Evolutionary conservation across 2,329 filamentous ascomycete species (phyloP).

Genomic region (Fusarium sp.): DNA sequence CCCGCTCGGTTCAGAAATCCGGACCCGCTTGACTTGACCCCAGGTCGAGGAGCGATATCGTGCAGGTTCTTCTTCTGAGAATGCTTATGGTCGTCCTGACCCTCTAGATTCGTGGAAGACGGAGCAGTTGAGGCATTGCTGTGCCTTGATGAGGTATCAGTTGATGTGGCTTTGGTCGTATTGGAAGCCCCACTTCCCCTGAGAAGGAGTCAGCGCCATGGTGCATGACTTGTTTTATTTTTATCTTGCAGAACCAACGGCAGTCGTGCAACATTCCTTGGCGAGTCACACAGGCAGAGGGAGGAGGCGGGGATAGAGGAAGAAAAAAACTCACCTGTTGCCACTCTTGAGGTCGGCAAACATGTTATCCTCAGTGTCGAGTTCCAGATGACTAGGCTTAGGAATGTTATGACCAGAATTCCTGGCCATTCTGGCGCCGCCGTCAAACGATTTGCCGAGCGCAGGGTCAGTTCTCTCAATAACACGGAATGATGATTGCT

Average conservation of each 20-base stretch:
- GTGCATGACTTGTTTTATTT: conserved; percentile 46
- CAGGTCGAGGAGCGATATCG: conserved; percentile 52
- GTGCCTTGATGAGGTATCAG: conserved; percentile 70
- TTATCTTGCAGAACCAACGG: conserved; percentile 35
- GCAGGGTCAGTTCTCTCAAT: conserved; percentile 63
- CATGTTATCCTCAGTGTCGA: conserved; percentile 67
- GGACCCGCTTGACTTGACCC: conserved; percentile 60
- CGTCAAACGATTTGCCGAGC: conserved; percentile 61
- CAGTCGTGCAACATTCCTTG: conserved; percentile 32
- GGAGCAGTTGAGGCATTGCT: conserved; percentile 72
- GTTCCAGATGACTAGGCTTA: conserved; percentile 52
- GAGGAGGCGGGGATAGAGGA: conserved; percentile 13
- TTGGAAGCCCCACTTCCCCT: conserved; percentile 71
- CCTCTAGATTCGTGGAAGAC: conserved; percentile 61
- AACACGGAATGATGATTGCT: conserved; percentile 67
- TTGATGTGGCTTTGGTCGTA: conserved; percentile 68
- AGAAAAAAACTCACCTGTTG: conserved; percentile 63
- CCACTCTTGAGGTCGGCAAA: conserved; percentile 66
- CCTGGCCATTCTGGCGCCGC: conserved; percentile 57
- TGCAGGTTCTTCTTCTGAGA: conserved; percentile 53
- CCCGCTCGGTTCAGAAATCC: conserved; percentile 67
- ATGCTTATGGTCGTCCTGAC: conserved; percentile 46
- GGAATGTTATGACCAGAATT: conserved; percentile 51
- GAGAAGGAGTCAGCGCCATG: conserved; percentile 52
- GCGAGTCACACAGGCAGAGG: conserved; percentile 34